phyloP scores from a whole-genome alignment of 2,329 filamentous ascomycete genomes.

The Tricladium varicosporioides region DNA sequence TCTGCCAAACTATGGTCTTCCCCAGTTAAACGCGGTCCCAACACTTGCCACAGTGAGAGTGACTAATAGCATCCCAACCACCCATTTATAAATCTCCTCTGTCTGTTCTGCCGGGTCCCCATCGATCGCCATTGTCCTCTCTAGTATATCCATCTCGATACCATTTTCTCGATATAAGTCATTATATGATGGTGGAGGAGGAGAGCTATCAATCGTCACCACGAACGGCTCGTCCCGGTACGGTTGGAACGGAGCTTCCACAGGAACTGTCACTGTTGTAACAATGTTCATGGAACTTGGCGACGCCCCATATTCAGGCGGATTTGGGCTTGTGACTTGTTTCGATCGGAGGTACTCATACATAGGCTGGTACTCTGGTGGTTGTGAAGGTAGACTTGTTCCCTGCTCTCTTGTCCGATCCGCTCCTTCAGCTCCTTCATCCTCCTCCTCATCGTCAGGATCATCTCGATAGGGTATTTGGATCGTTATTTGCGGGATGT shows the following conservation, averaged over 20 bases:
- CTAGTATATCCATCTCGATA: slow-evolving; percentile 21
- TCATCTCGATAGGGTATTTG: slow-evolving; percentile 27
- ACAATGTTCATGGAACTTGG: neutral
- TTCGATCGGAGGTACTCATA: slow-evolving; percentile 30
- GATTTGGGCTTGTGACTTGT: slow-evolving; percentile 4
- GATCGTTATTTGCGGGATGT: slow-evolving; percentile 6
- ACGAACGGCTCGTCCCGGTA: slow-evolving; percentile 31
- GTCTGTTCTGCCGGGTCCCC: slow-evolving; percentile 21
- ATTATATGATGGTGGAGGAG: slow-evolving; percentile 29
- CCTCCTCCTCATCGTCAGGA: slow-evolving; percentile 16
- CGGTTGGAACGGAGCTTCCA: slow-evolving; percentile 16
- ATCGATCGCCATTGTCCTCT: slow-evolving; percentile 21
- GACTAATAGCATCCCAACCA: slow-evolving; percentile 32
- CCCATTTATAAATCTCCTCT: slow-evolving; percentile 31
- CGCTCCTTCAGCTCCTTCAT: neutral
- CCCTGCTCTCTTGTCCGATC: neutral
- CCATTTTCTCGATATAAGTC: slow-evolving; percentile 22
- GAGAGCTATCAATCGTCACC: slow-evolving; percentile 23
- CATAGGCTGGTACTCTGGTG: slow-evolving; percentile 31
- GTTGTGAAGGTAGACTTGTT: slow-evolving; percentile 8
- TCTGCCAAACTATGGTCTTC: slow-evolving; percentile 11
- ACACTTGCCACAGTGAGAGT: slow-evolving; percentile 26
- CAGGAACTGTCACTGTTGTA: slow-evolving; percentile 2
- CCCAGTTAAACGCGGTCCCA: slow-evolving; percentile 31
- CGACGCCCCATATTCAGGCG: slow-evolving; percentile 7